Evolutionary conservation across 2,329 filamentous ascomycete genomes (phyloP).

Genomic region (Penicillium sp.): DNA sequence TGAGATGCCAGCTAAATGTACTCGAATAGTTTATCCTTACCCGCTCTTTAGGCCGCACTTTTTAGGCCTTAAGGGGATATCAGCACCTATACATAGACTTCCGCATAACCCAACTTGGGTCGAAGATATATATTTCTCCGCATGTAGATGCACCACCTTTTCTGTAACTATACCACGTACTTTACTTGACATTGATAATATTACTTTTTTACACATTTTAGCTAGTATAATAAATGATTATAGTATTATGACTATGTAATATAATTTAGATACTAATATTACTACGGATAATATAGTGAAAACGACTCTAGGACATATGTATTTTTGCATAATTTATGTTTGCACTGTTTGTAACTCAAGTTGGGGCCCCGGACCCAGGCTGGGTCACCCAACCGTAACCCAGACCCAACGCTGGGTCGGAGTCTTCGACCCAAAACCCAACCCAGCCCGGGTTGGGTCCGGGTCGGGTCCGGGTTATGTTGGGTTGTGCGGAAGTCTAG

Average conservation of each 20-base stretch:
- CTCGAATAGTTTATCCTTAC: too few relatives aligned
- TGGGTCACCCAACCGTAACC: conserved; percentile 1
- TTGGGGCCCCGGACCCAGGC: conserved; percentile 1
- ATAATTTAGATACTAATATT: conserved; percentile 2
- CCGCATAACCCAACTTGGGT: not conserved
- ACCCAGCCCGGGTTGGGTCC: not conserved
- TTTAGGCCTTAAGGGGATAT: too few relatives aligned
- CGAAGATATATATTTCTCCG: conserved; percentile 1
- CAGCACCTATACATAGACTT: too few relatives aligned
- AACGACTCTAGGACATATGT: conserved; percentile 1
- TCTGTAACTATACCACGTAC: not conserved
- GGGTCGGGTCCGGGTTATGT: not conserved
- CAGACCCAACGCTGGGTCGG: conserved; percentile 1
- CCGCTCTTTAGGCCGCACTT: too few relatives aligned
- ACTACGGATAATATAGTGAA: conserved; percentile 1
- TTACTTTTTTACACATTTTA: conserved; percentile 1
- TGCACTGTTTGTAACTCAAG: conserved; percentile 1
- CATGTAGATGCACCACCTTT: conserved; percentile 1
- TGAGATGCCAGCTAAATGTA: not conserved
- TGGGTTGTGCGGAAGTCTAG: conserved; percentile 7
- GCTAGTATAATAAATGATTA: conserved; percentile 1
- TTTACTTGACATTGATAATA: conserved; percentile 1
- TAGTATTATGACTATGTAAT: conserved; percentile 2
- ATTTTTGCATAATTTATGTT: conserved; percentile 1
- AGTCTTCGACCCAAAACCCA: conserved; percentile 1